These are phyloP conservation scores for Jatropha podagrica DNA, from an alignment of 441 rosid genomes.

Conservation along the genomic window DNA sequence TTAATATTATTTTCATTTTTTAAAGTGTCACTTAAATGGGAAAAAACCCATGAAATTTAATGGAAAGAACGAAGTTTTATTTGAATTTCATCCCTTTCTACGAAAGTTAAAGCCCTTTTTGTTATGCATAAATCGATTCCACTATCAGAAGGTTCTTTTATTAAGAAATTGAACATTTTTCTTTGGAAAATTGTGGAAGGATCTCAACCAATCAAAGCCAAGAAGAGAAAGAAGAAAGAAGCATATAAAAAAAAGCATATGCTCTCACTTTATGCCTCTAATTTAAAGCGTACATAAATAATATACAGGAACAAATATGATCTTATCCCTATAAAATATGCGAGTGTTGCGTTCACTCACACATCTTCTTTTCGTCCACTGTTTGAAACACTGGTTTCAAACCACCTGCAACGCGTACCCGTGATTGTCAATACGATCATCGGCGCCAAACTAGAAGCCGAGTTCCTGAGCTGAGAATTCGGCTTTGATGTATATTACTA, in stretches of 20 bases:
- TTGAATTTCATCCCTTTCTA: no score
- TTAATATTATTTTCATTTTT: no score
- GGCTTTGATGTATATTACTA: constrained; percentile 39
- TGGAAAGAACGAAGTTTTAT: no score
- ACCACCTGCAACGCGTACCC: constrained; percentile 25
- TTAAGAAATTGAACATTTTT: background rate
- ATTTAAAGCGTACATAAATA: no score
- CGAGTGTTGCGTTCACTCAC: constrained; percentile 53
- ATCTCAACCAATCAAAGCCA: background rate
- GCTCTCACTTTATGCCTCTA: no score
- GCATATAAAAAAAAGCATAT: background rate
- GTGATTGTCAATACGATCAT: constrained; percentile 11
- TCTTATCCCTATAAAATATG: background rate
- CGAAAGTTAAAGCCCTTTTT: no score
- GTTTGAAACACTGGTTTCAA: constrained; percentile 44
- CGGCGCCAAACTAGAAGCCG: constrained; percentile 5
- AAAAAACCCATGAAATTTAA: no score
- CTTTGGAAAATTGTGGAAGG: background rate
- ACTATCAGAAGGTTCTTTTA: no score
- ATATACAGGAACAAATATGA: no score
- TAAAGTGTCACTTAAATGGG: no score
- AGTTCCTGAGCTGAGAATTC: background rate
- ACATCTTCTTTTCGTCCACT: constrained; percentile 35
- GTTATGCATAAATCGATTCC: no score
- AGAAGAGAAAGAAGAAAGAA: no score